phyloP scores from a whole-genome alignment of 148 eudicot genomes.

The Salicornia ramosissima region DNA sequence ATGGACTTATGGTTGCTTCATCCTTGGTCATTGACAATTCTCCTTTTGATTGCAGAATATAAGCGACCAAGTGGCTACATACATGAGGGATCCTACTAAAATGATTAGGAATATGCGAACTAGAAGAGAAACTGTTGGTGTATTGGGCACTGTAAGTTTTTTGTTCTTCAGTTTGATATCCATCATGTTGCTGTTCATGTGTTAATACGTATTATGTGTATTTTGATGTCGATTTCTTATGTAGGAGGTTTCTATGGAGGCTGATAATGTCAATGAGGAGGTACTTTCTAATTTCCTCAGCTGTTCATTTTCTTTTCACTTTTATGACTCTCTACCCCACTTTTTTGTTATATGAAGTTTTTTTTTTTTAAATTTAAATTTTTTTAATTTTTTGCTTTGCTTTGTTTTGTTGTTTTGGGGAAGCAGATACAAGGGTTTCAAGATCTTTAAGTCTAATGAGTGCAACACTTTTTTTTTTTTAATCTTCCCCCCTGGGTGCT shows the following conservation, averaged over 20 bases:
- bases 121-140: slow-evolving; percentile 53
- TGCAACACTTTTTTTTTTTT: too few species aligned
- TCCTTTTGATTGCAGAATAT: slow-evolving; percentile 47
- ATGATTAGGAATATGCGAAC: slow-evolving; percentile 90
- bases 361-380: too few species aligned
- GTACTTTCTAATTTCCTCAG: slow-evolving; percentile 21
- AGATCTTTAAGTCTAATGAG: too few species aligned
- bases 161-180: neutral
- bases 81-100: slow-evolving; percentile 94
- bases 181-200: neutral
- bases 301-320: neutral
- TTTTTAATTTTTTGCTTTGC: too few species aligned
- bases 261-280: slow-evolving; percentile 41
- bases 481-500: too few species aligned
- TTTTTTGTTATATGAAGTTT: too few species aligned
- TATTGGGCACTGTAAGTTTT: slow-evolving; percentile 75
- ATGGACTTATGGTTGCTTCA: slow-evolving; percentile 10
- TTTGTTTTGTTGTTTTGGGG: too few species aligned
- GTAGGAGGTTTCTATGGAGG: slow-evolving; percentile 44
- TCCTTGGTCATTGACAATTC: slow-evolving; percentile 1
- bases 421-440: too few species aligned
- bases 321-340: neutral
- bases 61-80: slow-evolving; percentile 82
- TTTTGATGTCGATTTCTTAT: slow-evolving; percentile 8
- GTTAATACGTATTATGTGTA: neutral